These are phyloP conservation scores for Candida golubevii DNA, from an alignment of 805 yeast species.

Conservation along the genomic window DNA sequence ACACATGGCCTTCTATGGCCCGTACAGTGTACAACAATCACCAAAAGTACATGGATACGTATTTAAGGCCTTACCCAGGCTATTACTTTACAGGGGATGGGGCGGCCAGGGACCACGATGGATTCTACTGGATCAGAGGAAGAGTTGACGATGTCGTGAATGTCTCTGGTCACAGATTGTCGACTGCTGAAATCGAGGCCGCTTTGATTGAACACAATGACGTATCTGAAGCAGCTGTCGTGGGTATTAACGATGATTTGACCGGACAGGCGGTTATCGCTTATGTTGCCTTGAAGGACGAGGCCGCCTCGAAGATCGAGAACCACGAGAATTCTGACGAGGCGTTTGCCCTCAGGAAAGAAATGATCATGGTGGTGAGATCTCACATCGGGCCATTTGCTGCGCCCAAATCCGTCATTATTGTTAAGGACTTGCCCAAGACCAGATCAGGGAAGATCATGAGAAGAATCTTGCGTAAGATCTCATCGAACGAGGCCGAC, in stretches of 20 bases:
- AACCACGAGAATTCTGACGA: slow-evolving; percentile 40
- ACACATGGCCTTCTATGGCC: slow-evolving; percentile 84
- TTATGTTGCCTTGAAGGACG: slow-evolving; percentile 67
- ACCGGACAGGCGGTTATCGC: slow-evolving; percentile 88
- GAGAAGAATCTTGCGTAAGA: slow-evolving; percentile 81
- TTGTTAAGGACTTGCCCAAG: slow-evolving; percentile 77
- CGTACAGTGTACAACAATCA: slow-evolving; percentile 79
- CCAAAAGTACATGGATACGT: slow-evolving; percentile 72
- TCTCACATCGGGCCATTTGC: slow-evolving; percentile 84
- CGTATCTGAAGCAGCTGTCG: slow-evolving; percentile 79
- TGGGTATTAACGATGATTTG: slow-evolving; percentile 76
- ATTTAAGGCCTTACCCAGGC: slow-evolving; percentile 76
- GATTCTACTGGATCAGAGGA: slow-evolving; percentile 81
- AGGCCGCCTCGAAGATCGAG: slow-evolving; percentile 23
- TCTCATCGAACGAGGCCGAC: slow-evolving; percentile 71
- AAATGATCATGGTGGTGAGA: slow-evolving; percentile 65
- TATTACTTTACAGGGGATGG: slow-evolving; percentile 87
- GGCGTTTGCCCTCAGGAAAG: slow-evolving; percentile 52
- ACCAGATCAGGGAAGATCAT: slow-evolving; percentile 84
- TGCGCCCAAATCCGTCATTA: slow-evolving; percentile 69
- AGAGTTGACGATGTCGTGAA: slow-evolving; percentile 88
- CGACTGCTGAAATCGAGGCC: slow-evolving; percentile 88
- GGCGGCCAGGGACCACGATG: slow-evolving; percentile 81
- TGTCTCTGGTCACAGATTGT: slow-evolving; percentile 80
- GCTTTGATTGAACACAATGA: slow-evolving; percentile 67